Conservation (phyloP, 495 filamentous ascomycete genomes). For the Aspergillus ostianus region DNA sequence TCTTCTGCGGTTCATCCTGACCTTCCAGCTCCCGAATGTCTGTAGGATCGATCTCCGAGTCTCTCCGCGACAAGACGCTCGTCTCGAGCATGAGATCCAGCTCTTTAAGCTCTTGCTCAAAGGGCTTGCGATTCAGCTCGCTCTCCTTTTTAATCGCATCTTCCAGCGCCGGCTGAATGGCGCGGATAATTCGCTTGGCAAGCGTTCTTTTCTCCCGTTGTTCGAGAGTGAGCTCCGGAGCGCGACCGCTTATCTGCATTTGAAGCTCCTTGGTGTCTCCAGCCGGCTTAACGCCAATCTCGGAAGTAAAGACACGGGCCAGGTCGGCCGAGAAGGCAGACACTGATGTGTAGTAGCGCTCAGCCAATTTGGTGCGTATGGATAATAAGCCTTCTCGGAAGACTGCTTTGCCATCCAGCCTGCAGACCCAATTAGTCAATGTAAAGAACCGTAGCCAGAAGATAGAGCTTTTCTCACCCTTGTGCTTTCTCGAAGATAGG, state of each 20-base stretch:
- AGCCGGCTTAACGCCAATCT: conserved; percentile 57
- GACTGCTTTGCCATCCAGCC: conserved; percentile 68
- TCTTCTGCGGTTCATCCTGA: conserved; percentile 10
- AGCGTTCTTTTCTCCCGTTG: conserved; percentile 65
- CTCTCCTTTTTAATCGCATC: conserved; percentile 75
- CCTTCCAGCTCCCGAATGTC: conserved; percentile 26
- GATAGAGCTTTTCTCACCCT: conserved; percentile 50
- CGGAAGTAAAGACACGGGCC: conserved; percentile 63
- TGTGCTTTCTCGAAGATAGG: conserved; percentile 79
- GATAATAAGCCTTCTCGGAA: conserved; percentile 64
- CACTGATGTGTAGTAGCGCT: conserved; percentile 72
- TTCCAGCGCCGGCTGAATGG: conserved; percentile 73
- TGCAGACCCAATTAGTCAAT: conserved; percentile 44
- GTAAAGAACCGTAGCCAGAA: background rate
- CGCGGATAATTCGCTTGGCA: conserved; percentile 81
- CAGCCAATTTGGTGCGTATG: conserved; percentile 63
- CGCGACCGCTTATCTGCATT: conserved; percentile 51
- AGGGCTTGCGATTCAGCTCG: conserved; percentile 66
- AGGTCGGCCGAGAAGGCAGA: conserved; percentile 72
- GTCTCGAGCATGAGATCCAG: conserved; percentile 70
- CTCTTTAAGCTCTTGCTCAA: conserved; percentile 68
- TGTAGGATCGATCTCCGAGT: conserved; percentile 34
- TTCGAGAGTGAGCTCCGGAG: conserved; percentile 57
- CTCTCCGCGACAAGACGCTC: conserved; percentile 46
- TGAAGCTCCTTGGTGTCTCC: conserved; percentile 53